Evolutionary conservation across 2,329 filamentous ascomycete genomes (phyloP).

Genomic region (Fusarium oxysporum): DNA sequence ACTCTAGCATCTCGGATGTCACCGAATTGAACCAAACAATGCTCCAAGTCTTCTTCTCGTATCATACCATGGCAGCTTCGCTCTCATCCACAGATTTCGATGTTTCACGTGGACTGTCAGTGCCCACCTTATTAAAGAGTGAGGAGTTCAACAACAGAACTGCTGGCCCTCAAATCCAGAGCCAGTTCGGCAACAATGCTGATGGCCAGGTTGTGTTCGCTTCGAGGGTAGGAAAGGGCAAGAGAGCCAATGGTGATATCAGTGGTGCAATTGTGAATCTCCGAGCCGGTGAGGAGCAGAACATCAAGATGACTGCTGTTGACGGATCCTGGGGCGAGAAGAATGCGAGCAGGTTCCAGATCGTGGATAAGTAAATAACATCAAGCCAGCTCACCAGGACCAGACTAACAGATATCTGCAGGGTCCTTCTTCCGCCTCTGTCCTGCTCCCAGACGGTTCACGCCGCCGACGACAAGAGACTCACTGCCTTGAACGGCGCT

Average conservation of each 20-base stretch:
- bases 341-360: slow-evolving; percentile 31
- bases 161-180: slow-evolving; percentile 14
- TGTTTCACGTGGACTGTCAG: background rate
- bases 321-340: slow-evolving; percentile 38
- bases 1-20: background rate
- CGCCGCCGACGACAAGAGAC: slow-evolving; percentile 12
- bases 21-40: slow-evolving; percentile 9
- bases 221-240: background rate
- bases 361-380: slow-evolving; percentile 27
- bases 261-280: slow-evolving; percentile 15
- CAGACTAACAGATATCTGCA: background rate
- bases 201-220: slow-evolving; percentile 38
- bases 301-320: slow-evolving; percentile 36
- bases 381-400: fast-evolving
- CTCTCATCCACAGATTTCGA: slow-evolving; percentile 23
- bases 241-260: slow-evolving; percentile 2
- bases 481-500: slow-evolving; percentile 21
- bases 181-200: slow-evolving; percentile 21
- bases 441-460: slow-evolving; percentile 32
- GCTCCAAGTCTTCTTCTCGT: slow-evolving; percentile 33
- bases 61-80: slow-evolving; percentile 26
- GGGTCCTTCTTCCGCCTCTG: slow-evolving; percentile 28
- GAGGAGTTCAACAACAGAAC: slow-evolving; percentile 36
- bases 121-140: slow-evolving; percentile 28
- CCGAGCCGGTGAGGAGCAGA: slow-evolving; percentile 31